Evolutionary conservation across 2,329 filamentous ascomycete genomes (phyloP), one percentile per base, ranked within the genome.

Genomic region (Sphaerulina musiva): DNA sequence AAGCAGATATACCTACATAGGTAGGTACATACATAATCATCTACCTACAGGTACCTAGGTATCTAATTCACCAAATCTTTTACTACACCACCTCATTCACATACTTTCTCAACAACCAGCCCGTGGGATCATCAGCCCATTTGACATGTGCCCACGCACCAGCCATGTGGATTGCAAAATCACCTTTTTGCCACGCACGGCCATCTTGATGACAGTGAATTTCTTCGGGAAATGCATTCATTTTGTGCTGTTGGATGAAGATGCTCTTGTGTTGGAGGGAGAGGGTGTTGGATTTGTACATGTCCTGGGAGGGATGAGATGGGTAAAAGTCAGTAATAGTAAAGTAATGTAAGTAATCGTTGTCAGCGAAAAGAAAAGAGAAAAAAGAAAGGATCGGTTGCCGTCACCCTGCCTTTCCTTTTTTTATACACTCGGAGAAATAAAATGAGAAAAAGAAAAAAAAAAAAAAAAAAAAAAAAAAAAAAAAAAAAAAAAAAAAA

Each of bases 41-140:
- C 14, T 17, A 17, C 14, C 14, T 17, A 17, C 14, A 17, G 14
- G 14, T 17, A 17, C 14, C 14, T 17, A 17, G 14, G 14, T 17
- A 17, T 17, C 14, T 17, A 17, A 17, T 17, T 17, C 14, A 17
- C 14, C 26, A 29, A 29, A 29, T 20, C 20, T 20, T 36, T 36
- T 36, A 17, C 34, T 36, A n/a, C 34, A 38, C 34, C 4, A 9
- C 34, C 10, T 38, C 34, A 38, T 38, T 11, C 34, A 38, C 9
- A 7, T 73, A 73, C 60, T 72, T 70, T 32, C 62, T 59, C 69
- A 73, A 72, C 34, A 73, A 60, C 48, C 64, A 55, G 0, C 71
- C 71, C 0, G 69, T 70, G 1, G 71, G 67, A 61, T 72, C 71
- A 6, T 58, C 31, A 29, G 55, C 29, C 26, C 26, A 48, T 14